phyloP scores from a whole-genome alignment of 306 rosid species.

The Quercus berberidifolia region DNA sequence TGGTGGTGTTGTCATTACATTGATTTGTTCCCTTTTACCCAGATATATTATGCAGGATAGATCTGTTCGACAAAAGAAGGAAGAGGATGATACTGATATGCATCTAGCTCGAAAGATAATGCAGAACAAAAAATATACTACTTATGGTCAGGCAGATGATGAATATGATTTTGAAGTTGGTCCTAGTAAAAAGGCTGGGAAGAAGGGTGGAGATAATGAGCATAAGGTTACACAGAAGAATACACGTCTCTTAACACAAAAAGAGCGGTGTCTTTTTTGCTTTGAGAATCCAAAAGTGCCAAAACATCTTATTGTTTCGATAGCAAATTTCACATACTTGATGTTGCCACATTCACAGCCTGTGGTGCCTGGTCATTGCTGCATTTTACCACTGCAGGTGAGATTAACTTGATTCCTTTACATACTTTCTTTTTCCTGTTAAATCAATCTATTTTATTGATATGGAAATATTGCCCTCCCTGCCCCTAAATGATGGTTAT shows the following conservation, averaged over 20 bases:
- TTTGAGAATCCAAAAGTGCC: slow-evolving; percentile 78
- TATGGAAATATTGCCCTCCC: not conserved
- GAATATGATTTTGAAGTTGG: slow-evolving; percentile 81
- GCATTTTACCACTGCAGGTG: slow-evolving; percentile 84
- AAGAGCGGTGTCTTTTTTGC: slow-evolving; percentile 81
- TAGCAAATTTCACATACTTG: slow-evolving; percentile 74
- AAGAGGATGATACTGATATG: slow-evolving; percentile 79
- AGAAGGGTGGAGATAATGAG: slow-evolving; percentile 59
- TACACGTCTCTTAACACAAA: slow-evolving; percentile 53
- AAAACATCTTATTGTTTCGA: slow-evolving; percentile 79
- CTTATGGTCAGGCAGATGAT: slow-evolving; percentile 71
- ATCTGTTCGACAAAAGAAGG: slow-evolving; percentile 48
- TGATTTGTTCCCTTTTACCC: slow-evolving; percentile 17
- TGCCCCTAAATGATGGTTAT: not conserved
- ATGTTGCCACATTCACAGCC: slow-evolving; percentile 90
- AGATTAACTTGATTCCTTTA: slow-evolving; percentile 27
- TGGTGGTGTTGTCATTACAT: slow-evolving; percentile 1
- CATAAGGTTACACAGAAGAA: slow-evolving; percentile 42
- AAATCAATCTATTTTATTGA: not conserved
- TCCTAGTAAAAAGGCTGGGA: slow-evolving; percentile 54
- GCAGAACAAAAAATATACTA: slow-evolving; percentile 69
- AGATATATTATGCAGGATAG: slow-evolving; percentile 49
- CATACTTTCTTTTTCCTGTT: not conserved
- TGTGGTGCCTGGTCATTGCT: slow-evolving; percentile 86
- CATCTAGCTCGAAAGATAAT: slow-evolving; percentile 75